Percentiles rank a stretch among this genome's conserved stretches.
Conservation (phyloP, 768 basidiomycete genomes). For the Russula sp. region DNA sequence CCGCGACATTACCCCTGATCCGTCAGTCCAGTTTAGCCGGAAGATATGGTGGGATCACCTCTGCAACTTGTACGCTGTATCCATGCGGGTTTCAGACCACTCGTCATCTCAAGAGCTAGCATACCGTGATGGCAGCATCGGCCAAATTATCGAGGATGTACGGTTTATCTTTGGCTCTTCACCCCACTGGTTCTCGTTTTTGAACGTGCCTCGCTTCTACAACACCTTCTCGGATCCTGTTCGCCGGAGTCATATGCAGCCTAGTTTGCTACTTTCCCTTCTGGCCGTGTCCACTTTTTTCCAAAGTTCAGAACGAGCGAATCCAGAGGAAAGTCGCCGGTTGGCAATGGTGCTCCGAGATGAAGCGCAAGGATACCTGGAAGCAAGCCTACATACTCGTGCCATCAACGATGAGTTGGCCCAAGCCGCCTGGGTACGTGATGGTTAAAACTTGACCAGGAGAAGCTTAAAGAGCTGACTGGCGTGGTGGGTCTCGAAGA, state of each 20-base stretch:
- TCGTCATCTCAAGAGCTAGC: conserved; percentile 28
- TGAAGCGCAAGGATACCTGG: conserved; percentile 60
- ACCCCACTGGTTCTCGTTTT: conserved; percentile 67
- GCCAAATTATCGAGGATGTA: conserved; percentile 46
- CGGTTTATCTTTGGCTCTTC: conserved; percentile 57
- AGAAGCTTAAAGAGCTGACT: not conserved
- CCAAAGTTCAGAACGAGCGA: conserved; percentile 56
- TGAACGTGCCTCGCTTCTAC: conserved; percentile 65
- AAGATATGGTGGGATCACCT: conserved; percentile 79
- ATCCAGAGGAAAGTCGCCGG: conserved; percentile 43
- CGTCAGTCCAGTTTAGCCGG: conserved; percentile 58
- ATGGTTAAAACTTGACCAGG: not conserved
- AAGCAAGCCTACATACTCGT: conserved; percentile 60
- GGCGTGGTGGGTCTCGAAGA: conserved; percentile 31
- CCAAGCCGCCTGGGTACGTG: conserved; percentile 67
- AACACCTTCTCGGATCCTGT: conserved; percentile 48
- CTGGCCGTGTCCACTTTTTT: conserved; percentile 63
- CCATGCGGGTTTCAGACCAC: not conserved
- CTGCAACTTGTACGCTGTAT: conserved; percentile 41
- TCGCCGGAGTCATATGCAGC: conserved; percentile 52
- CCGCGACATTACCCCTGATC: conserved; percentile 34
- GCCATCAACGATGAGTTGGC: conserved; percentile 70
- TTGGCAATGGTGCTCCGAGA: conserved; percentile 56
- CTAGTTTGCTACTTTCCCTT: conserved; percentile 53
- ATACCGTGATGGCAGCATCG: conserved; percentile 41